Base-by-base conservation (phyloP, 2,329 filamentous ascomycete genomes). In the Sporothrix phasma region DNA sequence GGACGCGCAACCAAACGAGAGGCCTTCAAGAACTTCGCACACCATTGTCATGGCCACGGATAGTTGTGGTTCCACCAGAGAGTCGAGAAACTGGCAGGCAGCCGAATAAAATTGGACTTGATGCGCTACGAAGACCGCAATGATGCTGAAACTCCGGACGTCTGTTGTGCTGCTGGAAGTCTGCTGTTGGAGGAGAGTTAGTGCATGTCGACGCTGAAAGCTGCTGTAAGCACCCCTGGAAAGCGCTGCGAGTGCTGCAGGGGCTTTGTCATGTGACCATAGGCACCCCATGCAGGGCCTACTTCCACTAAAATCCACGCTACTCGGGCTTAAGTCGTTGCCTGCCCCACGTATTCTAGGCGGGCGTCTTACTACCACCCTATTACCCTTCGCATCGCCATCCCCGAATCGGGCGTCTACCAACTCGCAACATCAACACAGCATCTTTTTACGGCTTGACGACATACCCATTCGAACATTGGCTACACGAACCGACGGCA, bases 321-420 rank as follows among this genome's bases (percentile, higher is more conserved):
- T 58, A 41, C 51, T 39, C 22, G 47, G 34, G 43, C 59, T 61
- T 49, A 61, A 61, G 45, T 51, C 26, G 59, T 19, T 61, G 59
- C 59, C 58, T 61, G 31, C 43, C n/a, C 58, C 39, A 47, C 51
- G 37, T 24, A 11, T 1, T 31, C 17, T 29, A 61, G 58, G 39
- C 58, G 54, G 54, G 31, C 51, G 51, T 54, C 51, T 24, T 58
- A 26, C 53, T 39, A 45, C 45, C 41, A 47, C 19, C 45, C 29
- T 56, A 56, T 56, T 61, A 61, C 51, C 45, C 37, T n/a, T 37
- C 39, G 45, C 59, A 61, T 61, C 59, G 45, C 59, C 43, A 47
- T n/a, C n/a, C n/a, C n/a, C n/a, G 19, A 49, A 8, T 46, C 41
- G 39, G 41, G 37, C 51, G 31, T 24, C 19, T 15, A 51, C 24